Base-by-base conservation (phyloP, 2,329 filamentous ascomycete species). In the Talaromyces sp. region DNA sequence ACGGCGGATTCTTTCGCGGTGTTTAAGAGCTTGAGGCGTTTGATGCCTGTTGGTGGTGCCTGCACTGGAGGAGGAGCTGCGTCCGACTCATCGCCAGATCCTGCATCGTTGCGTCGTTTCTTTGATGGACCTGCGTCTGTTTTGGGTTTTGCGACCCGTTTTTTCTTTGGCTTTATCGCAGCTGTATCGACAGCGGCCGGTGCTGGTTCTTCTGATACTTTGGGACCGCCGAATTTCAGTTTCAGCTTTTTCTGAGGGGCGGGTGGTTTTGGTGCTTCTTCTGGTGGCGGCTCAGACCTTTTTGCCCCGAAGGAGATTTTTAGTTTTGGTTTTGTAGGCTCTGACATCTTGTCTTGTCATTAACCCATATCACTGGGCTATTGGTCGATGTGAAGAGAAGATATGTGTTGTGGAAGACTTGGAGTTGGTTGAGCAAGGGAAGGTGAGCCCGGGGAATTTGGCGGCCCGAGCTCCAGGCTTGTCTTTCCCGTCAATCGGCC, bases 281-380 rank as follows among this genome's bases (percentile, higher is more conserved):
- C 69, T 66, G 60, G 65, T 70, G 56, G 59, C 22, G 72, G 70
- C 47, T 61, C 61, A 29, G 73, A 59, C 63, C 75, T 75, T 68
- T 80, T 80, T 11, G 36, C 36, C 67, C 74, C 73, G 61, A 80
- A 75, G 38, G 76, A 80, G 65, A 81, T 75, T 68, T 81, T 81
- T 22, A 81, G 69, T 22, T 74, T 71, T 15, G 75, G 69, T n/a
- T 74, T 71, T 11, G 75, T 76, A 49, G 72, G 71, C 31, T 74
- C 75, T 40, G 77, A 77, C 77, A 80, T 79, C 63, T 63, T 70
- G 71, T 79, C 63, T 63, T 70, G 71, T 63, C 27, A 8, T 15
- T 19, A 15, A 19, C 29, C 29, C 53, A 15, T n/a, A 15, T 61
- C 5, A 58, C 27, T 38, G 43, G 25, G 13, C 36, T 29, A 19